Evolutionary conservation across 129 eudicot species (phyloP), one percentile per base, ranked within the genome.

Genomic region (Escallonia rubra): DNA sequence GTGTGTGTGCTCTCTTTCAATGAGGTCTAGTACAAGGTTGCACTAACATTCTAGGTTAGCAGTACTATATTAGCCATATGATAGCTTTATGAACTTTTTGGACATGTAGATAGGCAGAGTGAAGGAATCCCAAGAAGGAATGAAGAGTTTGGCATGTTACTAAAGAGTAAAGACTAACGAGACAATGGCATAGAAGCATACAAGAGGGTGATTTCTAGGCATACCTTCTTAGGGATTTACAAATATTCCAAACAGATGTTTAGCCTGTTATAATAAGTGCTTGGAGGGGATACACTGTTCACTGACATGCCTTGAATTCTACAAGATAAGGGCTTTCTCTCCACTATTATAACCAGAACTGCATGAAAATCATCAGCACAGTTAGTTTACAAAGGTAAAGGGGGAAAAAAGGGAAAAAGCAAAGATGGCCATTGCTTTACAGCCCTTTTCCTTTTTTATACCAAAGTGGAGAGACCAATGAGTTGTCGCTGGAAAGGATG

Each of bases 81-180:
- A 46, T 7, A 68, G 39, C 50, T 72, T 6, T 45, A 45, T 71
- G 15, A 47, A 34, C 13, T 47, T 16, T 10, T 5, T 13, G 12
- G 58, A 41, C 11, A 72, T 65, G 42, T 41, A 48, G 14, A 53
- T 47, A 14, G 34, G 11, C 41, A 55, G 67, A 73, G 80, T 64
- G 74, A 69, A 65, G 71, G 83, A 74, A 77, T 77, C 86, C 82
- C 82, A 70, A 77, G 76, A 69, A 76, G 64, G 80, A 77, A 81
- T 77, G 58, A 59, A 70, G 64, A 67, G 77, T 81, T 81, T 77
- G 82, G 79, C 80, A 76, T 77, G 82, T 77, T 81, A 76, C 85
- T 71, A 75, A 71, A 80, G 85, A 23, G 1, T 1, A 23, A 23
- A 80, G 85, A 23, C 34, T 1, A 23, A 23, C 75, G 61, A 72